phyloP scores from a whole-genome alignment of 495 filamentous ascomycete species.

The Daldinia bambusicola region DNA sequence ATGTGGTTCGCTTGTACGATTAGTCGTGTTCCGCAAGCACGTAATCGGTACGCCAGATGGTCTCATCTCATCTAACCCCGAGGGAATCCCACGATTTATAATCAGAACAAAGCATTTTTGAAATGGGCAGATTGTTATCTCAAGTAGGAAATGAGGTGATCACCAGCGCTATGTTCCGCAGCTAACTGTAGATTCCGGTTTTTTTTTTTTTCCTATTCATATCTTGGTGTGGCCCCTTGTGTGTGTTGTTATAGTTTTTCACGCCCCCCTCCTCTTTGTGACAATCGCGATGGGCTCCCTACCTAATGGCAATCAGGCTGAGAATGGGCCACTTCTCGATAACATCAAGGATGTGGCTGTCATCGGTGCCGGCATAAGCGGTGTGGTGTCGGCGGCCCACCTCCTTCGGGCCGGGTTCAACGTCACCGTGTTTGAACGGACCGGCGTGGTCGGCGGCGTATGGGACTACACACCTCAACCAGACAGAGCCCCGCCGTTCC shows the following conservation, averaged over 20 bases:
- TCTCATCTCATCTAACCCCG: conserved; percentile 14
- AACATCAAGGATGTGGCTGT: conserved; percentile 65
- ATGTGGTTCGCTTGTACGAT: not conserved
- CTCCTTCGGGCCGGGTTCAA: conserved; percentile 67
- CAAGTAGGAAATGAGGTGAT: conserved; percentile 5
- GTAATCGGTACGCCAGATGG: conserved; percentile 30
- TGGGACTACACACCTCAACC: conserved; percentile 73
- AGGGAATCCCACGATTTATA: conserved; percentile 28
- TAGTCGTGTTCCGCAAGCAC: conserved; percentile 23
- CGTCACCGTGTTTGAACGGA: conserved; percentile 73
- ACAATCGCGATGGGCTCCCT: conserved; percentile 28
- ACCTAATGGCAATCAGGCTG: conserved; percentile 5
- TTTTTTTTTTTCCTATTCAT: conserved; percentile 27
- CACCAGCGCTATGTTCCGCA: conserved; percentile 4
- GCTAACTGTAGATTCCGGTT: conserved; percentile 5
- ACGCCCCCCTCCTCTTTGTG: not conserved
- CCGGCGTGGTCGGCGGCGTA: conserved; percentile 65
- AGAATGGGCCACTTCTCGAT: conserved; percentile 11
- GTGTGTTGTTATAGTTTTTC: not conserved
- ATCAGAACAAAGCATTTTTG: conserved; percentile 23
- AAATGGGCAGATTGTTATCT: conserved; percentile 11
- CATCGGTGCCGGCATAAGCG: conserved; percentile 77
- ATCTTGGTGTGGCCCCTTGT: conserved; percentile 19
- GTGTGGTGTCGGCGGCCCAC: conserved; percentile 70
- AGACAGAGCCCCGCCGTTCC: conserved; percentile 67